Percentiles rank a stretch among this genome's conserved stretches.
phyloP scores from a whole-genome alignment of 2,329 filamentous ascomycete species.

The Colletotrichum sp. region DNA sequence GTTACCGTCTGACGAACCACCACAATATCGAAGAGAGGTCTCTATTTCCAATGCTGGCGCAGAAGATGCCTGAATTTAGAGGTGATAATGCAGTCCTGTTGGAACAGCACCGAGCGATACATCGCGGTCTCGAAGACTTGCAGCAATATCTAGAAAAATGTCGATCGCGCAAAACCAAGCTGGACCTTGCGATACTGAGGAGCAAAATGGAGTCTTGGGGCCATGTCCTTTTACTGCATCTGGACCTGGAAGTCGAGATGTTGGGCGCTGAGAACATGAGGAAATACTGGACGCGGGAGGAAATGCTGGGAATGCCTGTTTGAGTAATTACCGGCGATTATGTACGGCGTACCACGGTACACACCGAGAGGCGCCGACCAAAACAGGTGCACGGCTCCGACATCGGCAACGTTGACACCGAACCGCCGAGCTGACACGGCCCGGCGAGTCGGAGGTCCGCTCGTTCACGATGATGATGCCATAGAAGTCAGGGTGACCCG shows the following conservation, averaged over 20 bases:
- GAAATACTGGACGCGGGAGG: slow-evolving; percentile 77
- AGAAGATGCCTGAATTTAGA: slow-evolving; percentile 79
- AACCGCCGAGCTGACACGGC: not conserved
- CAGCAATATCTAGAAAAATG: slow-evolving; percentile 70
- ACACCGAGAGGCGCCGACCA: not conserved
- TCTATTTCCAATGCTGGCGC: slow-evolving; percentile 79
- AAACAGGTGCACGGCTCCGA: not conserved
- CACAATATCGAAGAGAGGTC: slow-evolving; percentile 83
- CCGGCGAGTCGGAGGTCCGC: not conserved
- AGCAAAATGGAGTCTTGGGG: slow-evolving; percentile 79
- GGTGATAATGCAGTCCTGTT: slow-evolving; percentile 61
- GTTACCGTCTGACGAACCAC: slow-evolving; percentile 72
- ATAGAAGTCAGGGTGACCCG: not conserved
- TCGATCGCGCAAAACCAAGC: slow-evolving; percentile 63
- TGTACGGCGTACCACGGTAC: not conserved
- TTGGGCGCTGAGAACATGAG: slow-evolving; percentile 88
- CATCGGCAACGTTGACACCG: not conserved
- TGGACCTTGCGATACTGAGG: slow-evolving; percentile 65
- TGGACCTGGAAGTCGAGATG: slow-evolving; percentile 82
- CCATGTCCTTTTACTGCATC: slow-evolving; percentile 77
- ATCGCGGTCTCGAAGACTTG: slow-evolving; percentile 73
- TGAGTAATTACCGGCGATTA: slow-evolving; percentile 38
- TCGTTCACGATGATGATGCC: not conserved
- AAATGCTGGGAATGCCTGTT: slow-evolving; percentile 75
- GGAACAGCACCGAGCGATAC: slow-evolving; percentile 79